A percentile compares a stretch with the other conserved stretches of the same genome.
Conservation (phyloP, 306 rosid species). For the Prunus kanzakura region DNA sequence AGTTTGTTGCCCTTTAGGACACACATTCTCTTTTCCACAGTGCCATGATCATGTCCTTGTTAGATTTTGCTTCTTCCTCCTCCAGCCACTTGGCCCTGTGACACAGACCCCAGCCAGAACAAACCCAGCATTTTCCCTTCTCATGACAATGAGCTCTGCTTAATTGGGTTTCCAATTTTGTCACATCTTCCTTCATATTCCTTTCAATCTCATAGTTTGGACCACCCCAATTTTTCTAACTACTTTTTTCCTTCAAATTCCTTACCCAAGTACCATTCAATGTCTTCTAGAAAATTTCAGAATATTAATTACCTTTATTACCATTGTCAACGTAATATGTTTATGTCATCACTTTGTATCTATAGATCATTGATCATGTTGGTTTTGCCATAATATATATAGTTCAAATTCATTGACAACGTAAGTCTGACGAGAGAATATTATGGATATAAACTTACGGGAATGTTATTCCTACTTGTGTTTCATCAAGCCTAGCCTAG, state of each 20-base stretch:
- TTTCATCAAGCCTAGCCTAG: too few species aligned
- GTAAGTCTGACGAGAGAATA: too few species aligned
- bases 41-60: slow-evolving; percentile 38
- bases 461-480: too few species aligned
- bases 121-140: slow-evolving; percentile 15
- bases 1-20: slow-evolving; percentile 42
- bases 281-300: not conserved
- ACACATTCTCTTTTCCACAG: slow-evolving; percentile 37
- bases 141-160: slow-evolving; percentile 6
- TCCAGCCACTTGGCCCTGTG: slow-evolving; percentile 45
- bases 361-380: not conserved
- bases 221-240: not conserved
- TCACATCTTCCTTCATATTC: slow-evolving; percentile 4
- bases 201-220: not conserved
- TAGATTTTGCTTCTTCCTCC: slow-evolving; percentile 32
- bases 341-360: too few species aligned
- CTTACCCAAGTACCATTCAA: not conserved
- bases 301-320: not conserved
- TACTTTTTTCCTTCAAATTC: not conserved
- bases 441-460: too few species aligned
- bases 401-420: not conserved
- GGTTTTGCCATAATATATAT: too few species aligned
- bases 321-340: not conserved
- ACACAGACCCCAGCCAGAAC: slow-evolving; percentile 20
- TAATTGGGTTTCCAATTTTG: not conserved